These are phyloP conservation scores for Biscutella auriculata DNA, from an alignment of 441 rosid species.

Conservation along the genomic window DNA sequence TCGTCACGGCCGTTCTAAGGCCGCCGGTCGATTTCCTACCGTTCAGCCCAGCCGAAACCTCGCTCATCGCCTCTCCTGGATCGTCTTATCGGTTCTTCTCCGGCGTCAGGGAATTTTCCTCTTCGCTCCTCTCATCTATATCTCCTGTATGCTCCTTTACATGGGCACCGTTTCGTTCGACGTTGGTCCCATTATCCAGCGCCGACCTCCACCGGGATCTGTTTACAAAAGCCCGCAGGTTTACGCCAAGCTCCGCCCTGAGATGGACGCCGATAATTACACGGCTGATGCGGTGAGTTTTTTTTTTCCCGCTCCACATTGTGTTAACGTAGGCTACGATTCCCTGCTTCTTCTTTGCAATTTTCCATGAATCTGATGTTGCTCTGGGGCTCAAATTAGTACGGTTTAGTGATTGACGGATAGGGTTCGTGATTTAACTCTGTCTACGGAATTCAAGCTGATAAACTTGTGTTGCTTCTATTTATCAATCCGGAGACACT, in stretches of 20 bases:
- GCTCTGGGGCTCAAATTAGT: neutral
- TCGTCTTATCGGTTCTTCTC: slow-evolving; percentile 71
- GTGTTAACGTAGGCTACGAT: neutral
- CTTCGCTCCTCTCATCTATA: slow-evolving; percentile 76
- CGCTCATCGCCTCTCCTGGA: slow-evolving; percentile 75
- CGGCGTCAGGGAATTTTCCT: slow-evolving; percentile 86
- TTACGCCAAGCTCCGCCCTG: slow-evolving; percentile 63
- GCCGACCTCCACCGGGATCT: slow-evolving; percentile 69
- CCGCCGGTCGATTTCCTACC: slow-evolving; percentile 36
- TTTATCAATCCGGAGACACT: neutral
- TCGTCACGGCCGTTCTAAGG: slow-evolving; percentile 52
- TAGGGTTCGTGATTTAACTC: neutral
- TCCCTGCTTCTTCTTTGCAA: neutral
- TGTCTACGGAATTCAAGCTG: neutral
- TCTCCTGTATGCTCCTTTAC: slow-evolving; percentile 82
- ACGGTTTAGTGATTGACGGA: neutral
- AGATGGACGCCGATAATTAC: slow-evolving; percentile 84
- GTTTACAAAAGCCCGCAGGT: slow-evolving; percentile 82
- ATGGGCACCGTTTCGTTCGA: slow-evolving; percentile 87
- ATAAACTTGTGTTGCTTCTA: neutral
- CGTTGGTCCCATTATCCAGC: slow-evolving; percentile 45
- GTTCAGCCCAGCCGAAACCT: slow-evolving; percentile 42
- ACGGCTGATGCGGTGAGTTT: slow-evolving; percentile 72
- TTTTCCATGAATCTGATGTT: slow-evolving; percentile 1
- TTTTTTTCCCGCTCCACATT: neutral